phyloP scores from a whole-genome alignment of 2,329 filamentous ascomycete species.

The Trichoderma sp. region DNA sequence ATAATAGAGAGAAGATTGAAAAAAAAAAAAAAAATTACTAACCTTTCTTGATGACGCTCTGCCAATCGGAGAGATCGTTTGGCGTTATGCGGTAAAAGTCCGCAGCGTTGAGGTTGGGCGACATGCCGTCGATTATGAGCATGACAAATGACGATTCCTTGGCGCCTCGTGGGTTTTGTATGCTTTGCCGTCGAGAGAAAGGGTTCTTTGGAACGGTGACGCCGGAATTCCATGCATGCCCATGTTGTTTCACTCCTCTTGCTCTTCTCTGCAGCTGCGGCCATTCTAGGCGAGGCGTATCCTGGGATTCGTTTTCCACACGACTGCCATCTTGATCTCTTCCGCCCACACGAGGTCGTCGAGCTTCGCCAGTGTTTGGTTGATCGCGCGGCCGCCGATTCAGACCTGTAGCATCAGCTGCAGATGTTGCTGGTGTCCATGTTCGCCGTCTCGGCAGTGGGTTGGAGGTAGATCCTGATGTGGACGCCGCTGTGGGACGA shows the following conservation, averaged over 20 bases:
- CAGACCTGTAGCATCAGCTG: neutral
- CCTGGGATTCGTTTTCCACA: neutral
- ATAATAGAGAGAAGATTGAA: neutral
- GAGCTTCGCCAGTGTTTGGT: neutral
- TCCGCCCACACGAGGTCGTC: neutral
- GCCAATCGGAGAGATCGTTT: conserved; percentile 67
- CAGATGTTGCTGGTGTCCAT: neutral
- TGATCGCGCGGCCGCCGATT: neutral
- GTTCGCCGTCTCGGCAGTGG: neutral
- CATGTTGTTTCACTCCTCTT: neutral
- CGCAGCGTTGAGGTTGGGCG: conserved; percentile 58
- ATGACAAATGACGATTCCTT: conserved; percentile 29
- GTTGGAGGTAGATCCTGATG: neutral
- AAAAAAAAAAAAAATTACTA: conserved; percentile 25
- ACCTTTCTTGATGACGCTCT: conserved; percentile 59
- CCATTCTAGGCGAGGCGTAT: neutral
- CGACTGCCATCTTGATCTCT: neutral
- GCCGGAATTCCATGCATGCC: neutral
- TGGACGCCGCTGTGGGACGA: neutral
- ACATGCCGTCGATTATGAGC: conserved; percentile 59
- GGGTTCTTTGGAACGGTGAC: neutral
- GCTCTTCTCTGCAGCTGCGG: conserved; percentile 10
- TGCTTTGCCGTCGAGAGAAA: neutral
- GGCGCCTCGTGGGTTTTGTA: conserved; percentile 1
- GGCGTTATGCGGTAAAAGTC: conserved; percentile 70